These are phyloP conservation scores for Talaromyces atroroseus DNA, from an alignment of 2,329 filamentous ascomycete species.

Conservation along the genomic window DNA sequence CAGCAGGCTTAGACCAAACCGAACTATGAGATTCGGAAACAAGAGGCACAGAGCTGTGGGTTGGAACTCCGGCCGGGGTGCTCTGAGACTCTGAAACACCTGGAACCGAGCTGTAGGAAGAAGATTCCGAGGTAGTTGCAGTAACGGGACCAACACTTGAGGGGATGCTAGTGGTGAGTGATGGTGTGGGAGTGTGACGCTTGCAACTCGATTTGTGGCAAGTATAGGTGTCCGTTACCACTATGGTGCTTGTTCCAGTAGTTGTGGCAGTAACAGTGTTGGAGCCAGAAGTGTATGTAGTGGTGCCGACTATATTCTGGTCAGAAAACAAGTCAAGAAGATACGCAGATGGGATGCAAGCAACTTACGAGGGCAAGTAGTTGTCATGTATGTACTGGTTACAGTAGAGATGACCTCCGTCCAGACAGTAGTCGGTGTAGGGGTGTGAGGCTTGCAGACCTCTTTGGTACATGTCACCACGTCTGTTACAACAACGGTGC, in stretches of 20 bases:
- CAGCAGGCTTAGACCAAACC: neutral
- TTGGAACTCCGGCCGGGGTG: neutral
- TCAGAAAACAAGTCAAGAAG: neutral
- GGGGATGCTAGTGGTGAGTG: neutral
- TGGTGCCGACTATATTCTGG: neutral
- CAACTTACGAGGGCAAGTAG: slow-evolving; percentile 12
- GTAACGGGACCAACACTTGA: neutral
- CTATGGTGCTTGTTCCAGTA: slow-evolving; percentile 12
- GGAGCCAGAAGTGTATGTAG: slow-evolving; percentile 4
- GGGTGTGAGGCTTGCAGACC: slow-evolving; percentile 6
- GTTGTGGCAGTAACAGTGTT: slow-evolving; percentile 8
- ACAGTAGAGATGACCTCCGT: neutral
- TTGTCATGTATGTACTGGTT: slow-evolving; percentile 3
- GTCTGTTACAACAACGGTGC: slow-evolving; percentile 6
- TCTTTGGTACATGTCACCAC: slow-evolving; percentile 14
- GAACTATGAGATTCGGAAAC: neutral
- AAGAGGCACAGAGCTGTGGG: neutral
- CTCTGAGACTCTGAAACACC: neutral
- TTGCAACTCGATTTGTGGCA: slow-evolving; percentile 10
- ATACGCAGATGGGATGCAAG: neutral
- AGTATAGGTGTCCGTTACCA: slow-evolving; percentile 11
- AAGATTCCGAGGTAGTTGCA: neutral
- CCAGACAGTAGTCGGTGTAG: neutral
- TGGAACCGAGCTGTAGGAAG: neutral
- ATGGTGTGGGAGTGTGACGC: slow-evolving; percentile 8